Conservation (phyloP, 441 rosid species). For the Croton setiger region DNA sequence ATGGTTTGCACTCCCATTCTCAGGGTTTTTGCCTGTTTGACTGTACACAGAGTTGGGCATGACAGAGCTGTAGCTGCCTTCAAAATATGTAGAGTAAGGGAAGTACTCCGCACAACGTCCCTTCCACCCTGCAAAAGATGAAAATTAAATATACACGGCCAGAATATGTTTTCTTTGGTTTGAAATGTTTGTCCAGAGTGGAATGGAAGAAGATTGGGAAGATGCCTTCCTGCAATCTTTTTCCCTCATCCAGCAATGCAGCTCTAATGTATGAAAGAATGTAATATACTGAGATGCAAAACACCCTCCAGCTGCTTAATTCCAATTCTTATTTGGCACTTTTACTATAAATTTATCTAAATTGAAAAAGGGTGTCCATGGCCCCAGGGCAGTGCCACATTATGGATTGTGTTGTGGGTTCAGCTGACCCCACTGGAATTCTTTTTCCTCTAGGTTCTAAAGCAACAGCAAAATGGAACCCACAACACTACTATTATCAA, state of each 20-base stretch:
- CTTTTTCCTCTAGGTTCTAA: too few species aligned
- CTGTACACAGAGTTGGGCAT: constrained; percentile 46
- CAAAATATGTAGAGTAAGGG: constrained; percentile 75
- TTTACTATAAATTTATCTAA: not conserved
- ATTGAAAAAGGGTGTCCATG: too few species aligned
- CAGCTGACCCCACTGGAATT: too few species aligned
- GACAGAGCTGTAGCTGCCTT: constrained; percentile 64
- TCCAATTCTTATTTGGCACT: constrained; percentile 1
- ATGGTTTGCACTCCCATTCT: constrained; percentile 55
- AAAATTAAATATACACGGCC: not conserved
- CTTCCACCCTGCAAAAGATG: constrained; percentile 81
- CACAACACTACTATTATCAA: too few species aligned
- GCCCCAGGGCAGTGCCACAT: too few species aligned
- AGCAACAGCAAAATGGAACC: too few species aligned
- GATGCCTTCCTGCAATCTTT: not conserved
- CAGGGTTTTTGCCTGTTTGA: constrained; percentile 36
- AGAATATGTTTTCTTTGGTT: not conserved
- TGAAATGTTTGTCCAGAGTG: not conserved
- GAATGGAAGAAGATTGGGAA: not conserved
- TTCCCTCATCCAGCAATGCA: not conserved
- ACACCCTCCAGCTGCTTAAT: not conserved
- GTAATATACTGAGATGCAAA: not conserved
- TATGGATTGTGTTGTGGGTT: too few species aligned
- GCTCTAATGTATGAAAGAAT: not conserved
- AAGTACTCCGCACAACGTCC: constrained; percentile 62